These are phyloP conservation scores for Sporobolomyces pararoseus DNA, from an alignment of 768 basidiomycete species.

Conservation along the genomic window DNA sequence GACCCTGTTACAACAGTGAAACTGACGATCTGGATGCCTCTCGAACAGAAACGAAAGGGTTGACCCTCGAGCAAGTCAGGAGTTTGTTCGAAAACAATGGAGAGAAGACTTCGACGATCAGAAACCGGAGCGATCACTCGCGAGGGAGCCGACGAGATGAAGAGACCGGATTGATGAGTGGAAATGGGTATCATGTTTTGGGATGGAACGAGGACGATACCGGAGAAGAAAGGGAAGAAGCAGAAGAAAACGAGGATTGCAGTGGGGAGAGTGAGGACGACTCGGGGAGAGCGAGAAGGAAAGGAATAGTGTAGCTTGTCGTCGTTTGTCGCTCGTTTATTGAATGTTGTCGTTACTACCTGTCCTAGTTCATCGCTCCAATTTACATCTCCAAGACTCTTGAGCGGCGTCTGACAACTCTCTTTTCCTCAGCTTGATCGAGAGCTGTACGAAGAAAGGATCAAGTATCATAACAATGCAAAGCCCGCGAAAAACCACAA, in stretches of 20 bases:
- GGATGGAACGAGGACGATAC: no score
- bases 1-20: no score
- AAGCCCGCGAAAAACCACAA: not conserved
- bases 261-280: not conserved
- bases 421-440: no score
- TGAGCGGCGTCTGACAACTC: no score
- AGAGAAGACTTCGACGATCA: not conserved
- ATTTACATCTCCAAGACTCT: no score
- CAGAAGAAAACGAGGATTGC: not conserved
- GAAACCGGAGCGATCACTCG: no score
- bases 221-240: not conserved
- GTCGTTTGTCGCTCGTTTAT: not conserved
- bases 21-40: no score
- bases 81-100: constrained; percentile 32
- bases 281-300: not conserved
- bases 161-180: no score
- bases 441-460: no score
- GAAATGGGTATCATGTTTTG: not conserved
- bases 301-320: constrained; percentile 1
- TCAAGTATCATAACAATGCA: not conserved
- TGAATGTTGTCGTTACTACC: not conserved
- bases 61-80: constrained; percentile 23
- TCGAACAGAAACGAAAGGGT: constrained; percentile 37
- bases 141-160: no score
- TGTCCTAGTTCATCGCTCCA: no score